These are phyloP conservation scores for Darksidea phi DNA, from an alignment of 495 filamentous ascomycete genomes.

Conservation along the genomic window DNA sequence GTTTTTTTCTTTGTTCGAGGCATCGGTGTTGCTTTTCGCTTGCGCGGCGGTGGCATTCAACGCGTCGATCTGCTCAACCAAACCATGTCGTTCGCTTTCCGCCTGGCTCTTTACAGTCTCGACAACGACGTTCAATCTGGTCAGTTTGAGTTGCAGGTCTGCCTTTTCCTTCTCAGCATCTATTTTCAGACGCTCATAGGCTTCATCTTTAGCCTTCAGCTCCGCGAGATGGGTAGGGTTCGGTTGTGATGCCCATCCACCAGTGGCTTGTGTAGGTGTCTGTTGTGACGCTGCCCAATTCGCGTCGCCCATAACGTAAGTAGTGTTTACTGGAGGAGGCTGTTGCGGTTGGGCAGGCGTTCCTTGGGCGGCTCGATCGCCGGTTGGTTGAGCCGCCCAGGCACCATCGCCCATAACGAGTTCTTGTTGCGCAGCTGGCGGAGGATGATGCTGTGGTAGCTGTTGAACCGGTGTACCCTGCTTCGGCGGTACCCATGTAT, in stretches of 20 bases:
- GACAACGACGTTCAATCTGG: slow-evolving; percentile 5
- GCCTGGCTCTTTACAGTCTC: slow-evolving; percentile 10
- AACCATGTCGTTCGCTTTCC: slow-evolving; percentile 1
- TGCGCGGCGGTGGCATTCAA: slow-evolving; percentile 11
- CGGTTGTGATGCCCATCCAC: slow-evolving; percentile 10
- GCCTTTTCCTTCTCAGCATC: slow-evolving; percentile 19
- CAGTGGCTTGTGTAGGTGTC: not conserved
- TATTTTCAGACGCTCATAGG: slow-evolving; percentile 10
- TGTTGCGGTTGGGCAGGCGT: slow-evolving; percentile 5
- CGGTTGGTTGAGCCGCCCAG: slow-evolving; percentile 15
- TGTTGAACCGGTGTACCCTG: slow-evolving; percentile 12
- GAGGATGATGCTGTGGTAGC: slow-evolving; percentile 2
- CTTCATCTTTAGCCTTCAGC: slow-evolving; percentile 20
- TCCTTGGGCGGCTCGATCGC: no score
- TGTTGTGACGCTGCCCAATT: slow-evolving; percentile 22
- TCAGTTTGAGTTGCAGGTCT: slow-evolving; percentile 10
- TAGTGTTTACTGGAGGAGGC: not conserved
- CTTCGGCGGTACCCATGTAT: slow-evolving; percentile 1
- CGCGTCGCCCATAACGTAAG: slow-evolving; percentile 26
- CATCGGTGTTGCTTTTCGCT: slow-evolving; percentile 7
- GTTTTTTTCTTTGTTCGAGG: slow-evolving; percentile 18
- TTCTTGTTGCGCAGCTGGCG: slow-evolving; percentile 1
- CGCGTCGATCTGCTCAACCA: slow-evolving; percentile 16
- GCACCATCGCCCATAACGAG: slow-evolving; percentile 26
- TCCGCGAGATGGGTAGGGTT: slow-evolving; percentile 11